phyloP scores from a whole-genome alignment of 345 rosid genomes.

The Populus davidiana region DNA sequence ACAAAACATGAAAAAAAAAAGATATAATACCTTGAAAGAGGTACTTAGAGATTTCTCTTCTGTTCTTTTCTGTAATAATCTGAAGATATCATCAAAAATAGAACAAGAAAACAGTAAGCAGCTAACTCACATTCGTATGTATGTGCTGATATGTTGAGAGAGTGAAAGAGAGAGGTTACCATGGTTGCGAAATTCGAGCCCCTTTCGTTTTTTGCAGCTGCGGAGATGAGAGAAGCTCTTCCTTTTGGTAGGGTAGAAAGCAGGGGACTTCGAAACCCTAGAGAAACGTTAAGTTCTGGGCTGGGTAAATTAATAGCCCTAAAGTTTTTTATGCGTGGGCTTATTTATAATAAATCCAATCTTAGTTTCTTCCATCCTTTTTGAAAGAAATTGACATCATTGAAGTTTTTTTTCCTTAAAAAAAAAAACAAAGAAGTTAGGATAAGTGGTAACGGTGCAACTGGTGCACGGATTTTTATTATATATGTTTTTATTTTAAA shows the following conservation, averaged over 20 bases:
- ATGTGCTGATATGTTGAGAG: neutral
- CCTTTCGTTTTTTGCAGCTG: neutral
- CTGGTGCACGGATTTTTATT: no score
- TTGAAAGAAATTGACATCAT: no score
- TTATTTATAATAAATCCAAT: neutral
- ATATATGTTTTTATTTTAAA: no score
- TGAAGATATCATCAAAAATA: neutral
- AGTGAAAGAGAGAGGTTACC: neutral
- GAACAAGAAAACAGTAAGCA: neutral
- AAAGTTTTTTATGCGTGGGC: neutral
- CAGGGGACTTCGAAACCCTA: neutral
- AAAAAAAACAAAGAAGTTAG: no score
- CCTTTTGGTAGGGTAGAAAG: neutral
- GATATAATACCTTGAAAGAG: slow-evolving; percentile 20
- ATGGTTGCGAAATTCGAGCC: neutral
- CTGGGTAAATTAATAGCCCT: neutral
- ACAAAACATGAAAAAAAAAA: neutral
- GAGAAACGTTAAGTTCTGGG: neutral
- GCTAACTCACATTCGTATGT: neutral
- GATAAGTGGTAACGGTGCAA: no score
- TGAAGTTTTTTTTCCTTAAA: no score
- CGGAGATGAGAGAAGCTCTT: neutral
- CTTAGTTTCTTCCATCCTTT: neutral
- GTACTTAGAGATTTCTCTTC: slow-evolving; percentile 26
- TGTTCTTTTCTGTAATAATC: slow-evolving; percentile 31